These are phyloP conservation scores for Talaromyces borbonicus DNA, from an alignment of 495 filamentous ascomycete genomes.

Conservation along the genomic window DNA sequence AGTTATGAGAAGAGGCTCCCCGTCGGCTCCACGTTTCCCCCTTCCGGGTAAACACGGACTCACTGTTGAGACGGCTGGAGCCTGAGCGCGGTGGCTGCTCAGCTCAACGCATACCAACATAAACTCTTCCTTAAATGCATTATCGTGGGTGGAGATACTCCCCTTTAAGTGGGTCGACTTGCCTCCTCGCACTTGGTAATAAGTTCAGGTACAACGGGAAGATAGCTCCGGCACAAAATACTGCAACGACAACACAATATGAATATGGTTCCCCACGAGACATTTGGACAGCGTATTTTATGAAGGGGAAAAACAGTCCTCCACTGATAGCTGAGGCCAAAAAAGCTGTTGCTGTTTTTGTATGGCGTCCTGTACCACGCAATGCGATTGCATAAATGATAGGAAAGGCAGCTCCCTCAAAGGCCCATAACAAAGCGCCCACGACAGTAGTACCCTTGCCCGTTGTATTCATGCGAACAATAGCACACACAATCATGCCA, in stretches of 20 bases:
- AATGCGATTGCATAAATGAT: constrained; percentile 51
- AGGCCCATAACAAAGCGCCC: constrained; percentile 46
- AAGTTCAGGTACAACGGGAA: constrained; percentile 54
- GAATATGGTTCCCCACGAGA: constrained; percentile 34
- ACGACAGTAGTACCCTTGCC: constrained; percentile 38
- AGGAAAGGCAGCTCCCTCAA: constrained; percentile 51
- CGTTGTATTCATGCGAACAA: constrained; percentile 42
- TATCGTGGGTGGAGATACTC: no score
- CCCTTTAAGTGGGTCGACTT: constrained; percentile 44
- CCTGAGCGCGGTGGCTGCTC: no score
- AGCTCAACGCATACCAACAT: no score
- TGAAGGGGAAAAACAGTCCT: constrained; percentile 46
- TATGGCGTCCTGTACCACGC: constrained; percentile 49
- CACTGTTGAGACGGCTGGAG: no score
- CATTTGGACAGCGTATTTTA: constrained; percentile 36
- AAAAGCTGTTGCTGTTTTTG: constrained; percentile 45
- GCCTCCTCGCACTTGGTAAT: constrained; percentile 43
- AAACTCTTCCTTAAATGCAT: no score
- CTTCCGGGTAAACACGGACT: no score
- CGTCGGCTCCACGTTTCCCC: no score
- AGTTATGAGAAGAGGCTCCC: no score
- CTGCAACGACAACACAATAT: constrained; percentile 46
- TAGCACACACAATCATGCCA: constrained; percentile 44
- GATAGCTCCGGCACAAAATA: constrained; percentile 45
- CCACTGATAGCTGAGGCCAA: constrained; percentile 48